Conservation (phyloP, 2,329 filamentous ascomycete species). For the Botrytis medusae region DNA sequence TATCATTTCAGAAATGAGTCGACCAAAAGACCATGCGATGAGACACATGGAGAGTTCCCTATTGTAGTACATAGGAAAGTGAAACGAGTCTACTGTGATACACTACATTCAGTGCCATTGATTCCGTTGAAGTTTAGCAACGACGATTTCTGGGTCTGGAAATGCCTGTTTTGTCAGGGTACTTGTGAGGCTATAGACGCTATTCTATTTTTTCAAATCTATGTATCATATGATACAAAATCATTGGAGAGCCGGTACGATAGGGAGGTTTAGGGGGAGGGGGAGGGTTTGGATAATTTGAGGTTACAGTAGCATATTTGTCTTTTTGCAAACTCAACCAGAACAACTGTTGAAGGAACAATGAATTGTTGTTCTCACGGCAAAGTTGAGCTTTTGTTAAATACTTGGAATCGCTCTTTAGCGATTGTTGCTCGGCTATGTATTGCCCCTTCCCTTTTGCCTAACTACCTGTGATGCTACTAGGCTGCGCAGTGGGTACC, state of each 20-base stretch:
- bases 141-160: not conserved
- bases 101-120: not conserved
- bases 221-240: not conserved
- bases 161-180: not conserved
- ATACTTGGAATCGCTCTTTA: not conserved
- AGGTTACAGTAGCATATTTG: not conserved
- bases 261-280: not conserved
- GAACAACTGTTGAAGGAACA: not conserved
- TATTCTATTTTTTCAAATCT: not conserved
- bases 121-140: not conserved
- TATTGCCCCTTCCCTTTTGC: not conserved
- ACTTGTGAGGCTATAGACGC: not conserved
- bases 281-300: not conserved
- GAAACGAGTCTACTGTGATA: not conserved
- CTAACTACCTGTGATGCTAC: not conserved
- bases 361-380: not conserved
- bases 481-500: no score
- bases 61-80: not conserved
- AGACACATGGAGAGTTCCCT: not conserved
- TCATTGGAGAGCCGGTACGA: not conserved
- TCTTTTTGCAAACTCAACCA: not conserved
- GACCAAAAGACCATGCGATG: not conserved
- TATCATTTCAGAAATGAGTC: not conserved
- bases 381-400: not conserved
- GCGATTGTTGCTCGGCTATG: not conserved